A percentile compares a stretch with the other conserved stretches of the same genome.
These are phyloP conservation scores for Nemania sp. DNA, from an alignment of 2,329 filamentous ascomycete genomes.

Conservation along the genomic window DNA sequence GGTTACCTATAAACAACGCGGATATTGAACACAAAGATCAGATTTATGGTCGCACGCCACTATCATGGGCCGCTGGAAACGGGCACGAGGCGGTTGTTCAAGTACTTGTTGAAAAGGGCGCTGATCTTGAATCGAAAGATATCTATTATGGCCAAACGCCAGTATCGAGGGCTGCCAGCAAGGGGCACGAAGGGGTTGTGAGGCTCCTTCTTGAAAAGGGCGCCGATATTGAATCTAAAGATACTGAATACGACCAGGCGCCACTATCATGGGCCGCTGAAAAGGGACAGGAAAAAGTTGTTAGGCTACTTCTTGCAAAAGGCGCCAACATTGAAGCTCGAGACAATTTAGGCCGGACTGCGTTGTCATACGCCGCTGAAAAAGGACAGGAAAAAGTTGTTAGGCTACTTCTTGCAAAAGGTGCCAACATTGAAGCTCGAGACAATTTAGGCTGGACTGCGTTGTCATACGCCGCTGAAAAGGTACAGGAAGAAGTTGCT, in stretches of 20 bases:
- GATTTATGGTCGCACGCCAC: not conserved
- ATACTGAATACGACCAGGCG: not conserved
- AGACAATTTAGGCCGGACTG: not conserved
- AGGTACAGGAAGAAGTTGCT: not conserved
- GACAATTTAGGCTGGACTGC: not conserved
- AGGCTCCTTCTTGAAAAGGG: not conserved
- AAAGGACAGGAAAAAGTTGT: not conserved
- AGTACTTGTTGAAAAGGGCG: not conserved
- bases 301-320: conserved; percentile 4
- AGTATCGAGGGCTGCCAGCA: not conserved
- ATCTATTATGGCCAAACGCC: not conserved
- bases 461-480: not conserved
- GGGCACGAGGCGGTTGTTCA: not conserved
- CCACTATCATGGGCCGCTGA: not conserved
- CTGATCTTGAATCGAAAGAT: not conserved
- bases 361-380: not conserved
- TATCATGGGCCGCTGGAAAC: not conserved
- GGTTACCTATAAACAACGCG: not conserved
- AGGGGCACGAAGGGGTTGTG: not conserved
- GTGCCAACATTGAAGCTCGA: not conserved
- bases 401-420: conserved; percentile 2
- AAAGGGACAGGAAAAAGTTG: not conserved
- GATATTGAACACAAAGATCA: not conserved
- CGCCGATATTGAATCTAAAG: not conserved
- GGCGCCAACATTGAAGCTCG: not conserved